Base-by-base conservation (phyloP, 352 stramenopile species). In the Pythium oligandrum region DNA sequence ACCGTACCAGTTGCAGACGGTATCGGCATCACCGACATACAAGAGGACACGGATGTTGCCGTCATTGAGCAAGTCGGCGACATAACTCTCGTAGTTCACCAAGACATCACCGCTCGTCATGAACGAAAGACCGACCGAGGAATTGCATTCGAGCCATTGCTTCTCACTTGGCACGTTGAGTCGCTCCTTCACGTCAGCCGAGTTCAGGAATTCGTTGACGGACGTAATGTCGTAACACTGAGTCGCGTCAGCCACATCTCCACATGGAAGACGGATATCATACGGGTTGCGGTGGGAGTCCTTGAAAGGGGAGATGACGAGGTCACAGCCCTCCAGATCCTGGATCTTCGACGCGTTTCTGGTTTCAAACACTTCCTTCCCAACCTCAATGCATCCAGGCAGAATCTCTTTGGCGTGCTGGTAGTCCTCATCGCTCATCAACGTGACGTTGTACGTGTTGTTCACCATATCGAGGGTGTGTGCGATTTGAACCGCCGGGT, bases 1-100 rank as follows among this genome's bases (percentile, higher is more conserved):
- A 38, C 92, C 93, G 33, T 96, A 52, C 71, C 95, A 98, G 62
- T 98, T 98, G 72, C 88, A 97, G 56, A 98, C 95, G 56, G 96
- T 96, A 61, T 98, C 94, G 17, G 85, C 69, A 68, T 98, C 94
- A 51, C 94, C 94, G 33, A 86, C 84, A 70, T 98, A 98, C 51
- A 98, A 90, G 12, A 98, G 72, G 12, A 95, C 85, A 7, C 66
- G 68, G 17, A 78, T 49, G 37, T 46, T 39, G 31, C 44, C 68
- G 8, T 51, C 51, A 32, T 76, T 54, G 6, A 98, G 66, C 46
- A 98, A 61, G 26, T 90, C 79, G 3, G 66, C 66, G 31, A 97
- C 55, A 33, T 83, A 77, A 9, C 59, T 44, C 10, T 80, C 69
- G 60, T 92, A 96, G 42, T 92, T 73, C 47, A 90, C 80, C 82